These are phyloP conservation scores for Ustilago cynodontis DNA, from an alignment of 1,284 basidiomycete species.

Conservation along the genomic window DNA sequence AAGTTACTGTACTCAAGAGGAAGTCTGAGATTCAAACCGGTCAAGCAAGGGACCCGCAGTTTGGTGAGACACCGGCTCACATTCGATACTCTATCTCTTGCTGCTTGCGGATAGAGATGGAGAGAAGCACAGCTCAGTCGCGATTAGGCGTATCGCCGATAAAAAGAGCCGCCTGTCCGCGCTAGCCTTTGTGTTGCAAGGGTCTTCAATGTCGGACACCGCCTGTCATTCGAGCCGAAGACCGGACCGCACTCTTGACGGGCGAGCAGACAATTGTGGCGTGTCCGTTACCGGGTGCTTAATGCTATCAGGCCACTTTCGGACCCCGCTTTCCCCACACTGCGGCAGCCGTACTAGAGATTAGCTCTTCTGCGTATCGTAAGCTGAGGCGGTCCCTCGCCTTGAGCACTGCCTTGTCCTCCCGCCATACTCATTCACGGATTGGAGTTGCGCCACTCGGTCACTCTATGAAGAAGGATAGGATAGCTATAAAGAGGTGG, in stretches of 20 bases:
- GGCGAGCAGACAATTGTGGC: neutral
- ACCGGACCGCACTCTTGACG: neutral
- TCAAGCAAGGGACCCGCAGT: conserved; percentile 12
- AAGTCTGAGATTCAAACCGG: conserved; percentile 1
- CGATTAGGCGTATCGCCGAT: neutral
- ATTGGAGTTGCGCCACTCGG: neutral
- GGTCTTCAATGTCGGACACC: neutral
- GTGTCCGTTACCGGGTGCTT: neutral
- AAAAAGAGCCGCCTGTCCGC: neutral
- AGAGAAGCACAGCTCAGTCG: no score
- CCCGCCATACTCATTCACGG: neutral
- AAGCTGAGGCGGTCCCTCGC: neutral
- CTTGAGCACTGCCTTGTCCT: neutral
- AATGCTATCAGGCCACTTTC: conserved; percentile 5
- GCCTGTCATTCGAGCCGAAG: neutral
- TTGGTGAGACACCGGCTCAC: neutral
- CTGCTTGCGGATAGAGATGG: no score
- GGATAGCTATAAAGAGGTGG: conserved; percentile 28
- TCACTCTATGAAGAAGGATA: neutral
- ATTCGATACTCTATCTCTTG: neutral
- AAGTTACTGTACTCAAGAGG: no score
- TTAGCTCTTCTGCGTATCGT: neutral
- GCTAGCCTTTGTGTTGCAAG: neutral
- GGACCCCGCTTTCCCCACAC: neutral
- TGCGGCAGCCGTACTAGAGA: neutral